Evolutionary conservation across 768 basidiomycete species (phyloP), one percentile per base, ranked within the genome.

Genomic region (Pulveroboletus sp.): DNA sequence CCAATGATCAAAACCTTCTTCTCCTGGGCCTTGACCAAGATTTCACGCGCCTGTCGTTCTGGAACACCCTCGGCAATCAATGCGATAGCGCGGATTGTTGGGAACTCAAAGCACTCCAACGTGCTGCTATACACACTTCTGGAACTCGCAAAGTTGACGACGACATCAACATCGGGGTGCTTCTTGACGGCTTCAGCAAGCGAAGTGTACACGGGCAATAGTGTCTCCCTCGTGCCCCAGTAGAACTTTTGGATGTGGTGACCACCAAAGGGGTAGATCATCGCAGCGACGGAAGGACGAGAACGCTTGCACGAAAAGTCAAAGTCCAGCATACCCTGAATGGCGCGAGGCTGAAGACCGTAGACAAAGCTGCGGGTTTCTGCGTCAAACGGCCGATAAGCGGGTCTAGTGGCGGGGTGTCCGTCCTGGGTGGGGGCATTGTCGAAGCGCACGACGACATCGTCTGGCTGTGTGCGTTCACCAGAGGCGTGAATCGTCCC

Each of bases 221-320:
- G 86, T 4, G 95, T 95, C 78, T 98, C 97, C 76, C 91, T 93
- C 34, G 97, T 98, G 47, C 97, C 97, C 97, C 97, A 98, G 81
- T 99, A 98, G 82, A 99, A 97, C 77, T 99, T 99, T 75, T 99
- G 97, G 71, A 97, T 97, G 75, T 98, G 97, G 75, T 98, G 95
- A 17, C 95, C 95, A 65, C 95, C 97, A 72, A 99, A 99, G 67
- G 95, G 97, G 71, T 99, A 99, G 67, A 99, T 97, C 95, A 98
- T 99, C 33, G 97, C 97, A 24, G 97, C 94, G 56, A 98, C 97
- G 39, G 85, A 89, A 32, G 97, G 94, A 17, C 87, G 80, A 39
- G 80, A 70, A 54, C 97, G 90, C 16, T 94, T 94, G 73, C 97
- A 99, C 13, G 92, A 93, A 75, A 85, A 99, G 78, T 99, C 97